Percentiles rank a stretch among this genome's conserved stretches.
These are phyloP conservation scores for Lentinula aciculospora DNA, from an alignment of 768 basidiomycete species.

Conservation along the genomic window DNA sequence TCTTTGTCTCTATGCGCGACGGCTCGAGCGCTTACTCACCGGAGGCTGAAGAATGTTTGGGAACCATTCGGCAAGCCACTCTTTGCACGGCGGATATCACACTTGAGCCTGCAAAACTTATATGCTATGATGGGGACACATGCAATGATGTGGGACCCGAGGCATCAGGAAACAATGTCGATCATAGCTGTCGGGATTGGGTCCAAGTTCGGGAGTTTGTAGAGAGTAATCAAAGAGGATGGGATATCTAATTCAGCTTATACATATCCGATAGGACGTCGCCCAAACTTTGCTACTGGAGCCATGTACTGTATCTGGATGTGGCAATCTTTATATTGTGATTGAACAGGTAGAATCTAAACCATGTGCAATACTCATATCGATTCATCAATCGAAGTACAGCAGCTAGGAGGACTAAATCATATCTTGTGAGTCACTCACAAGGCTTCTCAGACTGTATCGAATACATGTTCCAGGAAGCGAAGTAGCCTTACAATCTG, in stretches of 20 bases:
- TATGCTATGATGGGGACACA: slow-evolving; percentile 5
- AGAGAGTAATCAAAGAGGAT: slow-evolving; percentile 7
- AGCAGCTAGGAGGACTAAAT: too few relatives aligned
- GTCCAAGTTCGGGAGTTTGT: slow-evolving; percentile 10
- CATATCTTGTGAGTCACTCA: too few relatives aligned
- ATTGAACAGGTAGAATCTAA: too few relatives aligned
- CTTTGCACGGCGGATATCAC: slow-evolving; percentile 12
- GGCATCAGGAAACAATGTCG: slow-evolving; percentile 6
- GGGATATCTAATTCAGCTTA: neutral
- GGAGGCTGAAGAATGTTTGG: slow-evolving; percentile 11
- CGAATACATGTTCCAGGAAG: too few relatives aligned
- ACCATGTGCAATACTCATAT: too few relatives aligned
- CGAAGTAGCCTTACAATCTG: too few relatives aligned
- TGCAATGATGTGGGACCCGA: slow-evolving; percentile 4
- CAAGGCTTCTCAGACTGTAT: too few relatives aligned
- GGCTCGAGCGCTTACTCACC: neutral
- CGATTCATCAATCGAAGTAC: too few relatives aligned
- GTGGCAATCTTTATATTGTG: too few relatives aligned
- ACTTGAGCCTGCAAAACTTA: slow-evolving; percentile 6
- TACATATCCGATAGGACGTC: too few relatives aligned
- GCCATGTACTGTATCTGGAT: too few relatives aligned
- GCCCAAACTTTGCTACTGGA: too few relatives aligned
- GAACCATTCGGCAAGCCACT: slow-evolving; percentile 9
- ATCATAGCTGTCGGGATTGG: slow-evolving; percentile 11
- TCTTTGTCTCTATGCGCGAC: neutral